phyloP scores from a whole-genome alignment of 345 rosid genomes.

The Citrus maxima region DNA sequence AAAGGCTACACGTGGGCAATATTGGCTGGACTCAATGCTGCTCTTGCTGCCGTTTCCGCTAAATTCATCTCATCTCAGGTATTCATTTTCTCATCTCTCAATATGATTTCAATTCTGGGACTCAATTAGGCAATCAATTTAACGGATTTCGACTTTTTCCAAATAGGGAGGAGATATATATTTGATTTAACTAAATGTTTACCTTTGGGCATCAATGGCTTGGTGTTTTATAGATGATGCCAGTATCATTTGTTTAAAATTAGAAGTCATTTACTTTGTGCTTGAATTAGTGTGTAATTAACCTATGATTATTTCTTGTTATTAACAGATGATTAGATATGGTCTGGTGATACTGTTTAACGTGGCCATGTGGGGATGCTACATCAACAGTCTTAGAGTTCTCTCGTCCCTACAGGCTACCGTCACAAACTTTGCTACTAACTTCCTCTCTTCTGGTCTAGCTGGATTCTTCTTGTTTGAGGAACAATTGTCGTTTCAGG shows the following conservation, averaged over 20 bases:
- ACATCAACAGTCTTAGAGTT: conserved; percentile 80
- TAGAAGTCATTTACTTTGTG: too few species aligned
- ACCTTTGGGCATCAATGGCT: background rate
- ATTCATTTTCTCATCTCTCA: background rate
- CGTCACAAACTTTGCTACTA: conserved; percentile 76
- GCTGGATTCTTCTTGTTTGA: conserved; percentile 75
- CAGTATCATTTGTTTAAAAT: background rate
- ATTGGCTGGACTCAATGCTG: conserved; percentile 71
- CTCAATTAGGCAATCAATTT: background rate
- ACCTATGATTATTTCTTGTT: background rate
- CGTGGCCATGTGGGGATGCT: conserved; percentile 89
- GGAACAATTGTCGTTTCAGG: conserved; percentile 57
- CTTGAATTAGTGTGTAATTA: background rate
- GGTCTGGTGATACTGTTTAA: conserved; percentile 63
- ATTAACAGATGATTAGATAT: conserved; percentile 50
- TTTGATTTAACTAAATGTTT: too few species aligned
- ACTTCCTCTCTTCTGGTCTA: conserved; percentile 77
- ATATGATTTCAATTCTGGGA: background rate
- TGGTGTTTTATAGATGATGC: background rate
- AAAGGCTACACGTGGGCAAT: conserved; percentile 74
- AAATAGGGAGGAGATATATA: background rate
- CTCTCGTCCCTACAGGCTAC: conserved; percentile 93
- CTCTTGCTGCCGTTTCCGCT: conserved; percentile 75
- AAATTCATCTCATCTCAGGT: conserved; percentile 59
- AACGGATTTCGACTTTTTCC: background rate